phyloP scores from a whole-genome alignment of 2,329 filamentous ascomycete species.

The Aspergillus sp. region DNA sequence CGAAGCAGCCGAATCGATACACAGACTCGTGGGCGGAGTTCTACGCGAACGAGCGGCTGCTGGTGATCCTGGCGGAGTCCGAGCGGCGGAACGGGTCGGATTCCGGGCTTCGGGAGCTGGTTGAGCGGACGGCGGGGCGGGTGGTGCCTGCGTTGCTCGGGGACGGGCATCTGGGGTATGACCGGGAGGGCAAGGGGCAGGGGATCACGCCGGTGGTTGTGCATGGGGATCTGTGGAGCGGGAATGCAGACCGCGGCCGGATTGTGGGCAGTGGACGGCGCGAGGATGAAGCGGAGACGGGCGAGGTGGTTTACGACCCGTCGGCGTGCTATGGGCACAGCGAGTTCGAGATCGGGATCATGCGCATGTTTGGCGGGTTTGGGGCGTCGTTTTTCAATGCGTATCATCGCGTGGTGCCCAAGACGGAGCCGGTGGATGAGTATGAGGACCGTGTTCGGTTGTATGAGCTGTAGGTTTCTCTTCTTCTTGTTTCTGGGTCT shows the following conservation, averaged over 20 bases:
- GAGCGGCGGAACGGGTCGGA: constrained; percentile 57
- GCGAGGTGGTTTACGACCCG: constrained; percentile 76
- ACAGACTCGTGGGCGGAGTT: constrained; percentile 72
- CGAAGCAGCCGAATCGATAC: constrained; percentile 69
- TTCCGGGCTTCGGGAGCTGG: constrained; percentile 49
- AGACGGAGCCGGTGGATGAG: constrained; percentile 69
- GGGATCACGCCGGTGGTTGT: constrained; percentile 67
- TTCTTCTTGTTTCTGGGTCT: not conserved
- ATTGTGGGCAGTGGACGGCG: constrained; percentile 40
- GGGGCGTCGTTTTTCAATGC: constrained; percentile 61
- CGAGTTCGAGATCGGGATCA: constrained; percentile 88
- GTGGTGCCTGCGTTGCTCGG: constrained; percentile 72
- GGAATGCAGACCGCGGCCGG: constrained; percentile 62
- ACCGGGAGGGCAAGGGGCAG: constrained; percentile 34
- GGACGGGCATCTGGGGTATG: constrained; percentile 52
- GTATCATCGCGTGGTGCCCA: constrained; percentile 66
- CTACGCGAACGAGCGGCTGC: constrained; percentile 66
- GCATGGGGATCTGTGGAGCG: constrained; percentile 90
- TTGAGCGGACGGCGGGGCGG: constrained; percentile 52
- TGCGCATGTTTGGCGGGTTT: constrained; percentile 95
- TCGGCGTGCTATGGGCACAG: constrained; percentile 74
- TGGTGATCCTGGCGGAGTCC: constrained; percentile 52
- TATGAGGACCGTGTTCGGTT: constrained; percentile 73
- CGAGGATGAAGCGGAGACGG: constrained; percentile 38
- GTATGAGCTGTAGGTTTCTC: constrained; percentile 64